Evolutionary conservation across 257 asterid species (phyloP).

Genomic region (Forsythia suspensa): DNA sequence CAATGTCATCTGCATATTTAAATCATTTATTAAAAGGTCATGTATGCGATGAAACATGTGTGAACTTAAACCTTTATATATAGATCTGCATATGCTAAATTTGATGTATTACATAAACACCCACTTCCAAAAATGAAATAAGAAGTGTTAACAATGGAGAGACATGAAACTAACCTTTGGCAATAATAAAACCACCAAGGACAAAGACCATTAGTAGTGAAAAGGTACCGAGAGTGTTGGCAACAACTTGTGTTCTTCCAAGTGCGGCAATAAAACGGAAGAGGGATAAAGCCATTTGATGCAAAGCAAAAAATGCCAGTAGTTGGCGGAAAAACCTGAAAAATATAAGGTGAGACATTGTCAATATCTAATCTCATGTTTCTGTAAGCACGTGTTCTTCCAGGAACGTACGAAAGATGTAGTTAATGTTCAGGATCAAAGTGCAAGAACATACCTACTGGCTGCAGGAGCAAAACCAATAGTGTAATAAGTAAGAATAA

Average conservation of each 20-base stretch:
- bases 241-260: conserved; percentile 84
- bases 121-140: background rate
- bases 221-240: conserved; percentile 80
- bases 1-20: conserved; percentile 60
- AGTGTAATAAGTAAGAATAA: conserved; percentile 82
- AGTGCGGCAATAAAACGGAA: conserved; percentile 78
- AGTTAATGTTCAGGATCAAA: conserved; percentile 12
- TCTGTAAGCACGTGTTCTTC: background rate
- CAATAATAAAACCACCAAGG: conserved; percentile 87
- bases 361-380: background rate
- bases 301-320: conserved; percentile 77
- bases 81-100: background rate
- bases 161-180: conserved; percentile 58
- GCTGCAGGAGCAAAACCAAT: conserved; percentile 91
- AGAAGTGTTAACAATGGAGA: conserved; percentile 3
- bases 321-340: conserved; percentile 86
- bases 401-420: no score
- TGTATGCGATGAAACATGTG: background rate
- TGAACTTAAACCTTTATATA: background rate
- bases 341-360: background rate
- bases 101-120: background rate
- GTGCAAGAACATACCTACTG: conserved; percentile 51
- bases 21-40: background rate
- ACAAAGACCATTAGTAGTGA: conserved; percentile 82
- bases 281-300: conserved; percentile 92